Base-by-base conservation (phyloP, 2,329 filamentous ascomycete species). In the Hirsutella minnesotensis region DNA sequence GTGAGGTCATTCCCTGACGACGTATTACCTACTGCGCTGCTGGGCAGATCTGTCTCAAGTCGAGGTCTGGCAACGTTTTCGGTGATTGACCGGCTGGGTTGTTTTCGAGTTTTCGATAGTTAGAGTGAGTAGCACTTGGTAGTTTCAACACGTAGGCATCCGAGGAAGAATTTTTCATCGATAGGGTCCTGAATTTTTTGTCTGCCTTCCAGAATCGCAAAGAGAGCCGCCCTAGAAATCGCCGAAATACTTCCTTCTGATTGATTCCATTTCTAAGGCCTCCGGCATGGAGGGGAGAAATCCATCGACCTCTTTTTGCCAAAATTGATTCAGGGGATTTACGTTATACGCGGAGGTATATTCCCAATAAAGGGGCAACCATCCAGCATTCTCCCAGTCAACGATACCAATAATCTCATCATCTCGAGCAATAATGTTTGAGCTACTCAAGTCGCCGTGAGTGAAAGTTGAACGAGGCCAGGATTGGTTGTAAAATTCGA, bases 371-470 rank as follows among this genome's bases (percentile, higher is more conserved):
- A 48, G 37, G 0, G 57, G 58, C 34, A 56, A 54, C 57, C 54
- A 63, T 3, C 57, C 59, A 2, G 55, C 45, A 2, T 50, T 47
- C 43, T 63, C 56, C 60, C 59, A 63, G 45, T 61, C 56, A 4
- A 62, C 44, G 9, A 75, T 68, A 1, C 67, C 68, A 36, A 64
- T 59, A 22, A 76, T 51, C 1, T 61, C 49, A 44, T 68, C 62
- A 4, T 56, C 62, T 2, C 48, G 49, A 21, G 60, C 54, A 12
- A 72, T 46, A 27, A 73, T 65, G 45, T 73, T 72, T 8, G 56
- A 47, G n/a, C 56, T 58, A 44, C 59, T 64, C 13, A 73, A 49
- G 47, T 72, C 67, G 5, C 58, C 61, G 53, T 73, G 69, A 15
- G 67, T 69, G 49, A 74, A 68, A 5, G 63, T 58, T 2, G 62